Evolutionary conservation across 2,329 filamentous ascomycete genomes (phyloP), one percentile per base, ranked within the genome.

Genomic region (Venturia asperata): DNA sequence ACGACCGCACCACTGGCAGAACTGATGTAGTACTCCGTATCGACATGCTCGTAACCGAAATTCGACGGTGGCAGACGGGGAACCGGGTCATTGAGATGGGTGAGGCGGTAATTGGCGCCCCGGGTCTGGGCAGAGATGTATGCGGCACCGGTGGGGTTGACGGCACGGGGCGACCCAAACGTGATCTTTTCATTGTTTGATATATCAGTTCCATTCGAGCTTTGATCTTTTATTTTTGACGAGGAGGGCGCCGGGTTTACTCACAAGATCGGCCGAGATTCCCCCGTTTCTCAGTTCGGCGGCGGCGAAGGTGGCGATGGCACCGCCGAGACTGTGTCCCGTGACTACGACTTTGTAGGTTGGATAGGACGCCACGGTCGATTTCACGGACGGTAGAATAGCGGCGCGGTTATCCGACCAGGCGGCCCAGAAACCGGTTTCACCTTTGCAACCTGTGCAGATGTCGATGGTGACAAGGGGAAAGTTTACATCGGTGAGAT

Each of bases 321-420:
- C 86, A 39, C 79, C 88, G 61, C 88, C 88, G 3, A 91, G 83
- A 10, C 85, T 88, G 77, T 90, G 87, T 43, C 88, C 88, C 0
- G 85, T 85, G n/a, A 81, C 74, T n/a, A 87, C 72, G 71, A 89
- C 71, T 56, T 73, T 73, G 77, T 82, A 87, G 61, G 67, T 68
- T 0, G 85, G 84, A 75, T 85, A 75, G 37, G 77, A 72, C 1
- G 71, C 70, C 49, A 71, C 72, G 3, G 83, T 83, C 1, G 72
- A 66, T 24, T 74, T 68, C 27, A 88, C 71, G 64, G 78, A 79
- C 1, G 70, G 68, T 7, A 82, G 68, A 19, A 82, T 79, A 5
- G 71, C 69, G 1, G 65, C 64, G 17, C 77, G 70, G 24, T 87
- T 78, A 67, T 87, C 85, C 13, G 74, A 67, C 83, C 85, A 89